Conservation (phyloP, 2,329 filamentous ascomycete genomes). For the Beauveria pseudobassiana region DNA sequence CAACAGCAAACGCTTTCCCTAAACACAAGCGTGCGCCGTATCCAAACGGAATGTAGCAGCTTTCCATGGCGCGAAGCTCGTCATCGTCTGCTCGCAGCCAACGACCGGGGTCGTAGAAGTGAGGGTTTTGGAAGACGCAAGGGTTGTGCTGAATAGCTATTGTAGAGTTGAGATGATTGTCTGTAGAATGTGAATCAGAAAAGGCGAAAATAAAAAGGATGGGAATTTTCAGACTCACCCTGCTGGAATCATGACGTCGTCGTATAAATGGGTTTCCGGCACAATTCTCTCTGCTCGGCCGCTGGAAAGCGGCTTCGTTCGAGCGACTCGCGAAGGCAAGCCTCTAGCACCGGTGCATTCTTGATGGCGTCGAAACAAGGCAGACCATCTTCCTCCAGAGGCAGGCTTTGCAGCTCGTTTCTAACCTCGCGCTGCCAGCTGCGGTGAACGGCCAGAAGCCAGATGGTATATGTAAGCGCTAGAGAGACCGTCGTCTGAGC, state of each 20-base stretch:
- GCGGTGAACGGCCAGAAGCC: not conserved
- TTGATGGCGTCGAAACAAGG: not conserved
- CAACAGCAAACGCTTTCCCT: not conserved
- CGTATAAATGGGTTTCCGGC: not conserved
- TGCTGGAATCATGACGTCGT: constrained; percentile 1
- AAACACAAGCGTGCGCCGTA: not conserved
- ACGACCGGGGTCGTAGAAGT: constrained; percentile 2
- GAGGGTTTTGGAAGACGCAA: not conserved
- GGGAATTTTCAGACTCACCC: not conserved
- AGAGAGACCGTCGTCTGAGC: not conserved
- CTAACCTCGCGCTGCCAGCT: constrained; percentile 1
- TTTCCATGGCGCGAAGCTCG: not conserved
- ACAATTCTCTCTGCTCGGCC: constrained; percentile 1
- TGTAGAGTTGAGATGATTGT: not conserved
- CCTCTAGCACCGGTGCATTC: not conserved
- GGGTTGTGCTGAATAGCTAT: constrained; percentile 1
- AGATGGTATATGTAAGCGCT: not conserved
- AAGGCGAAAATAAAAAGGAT: no score
- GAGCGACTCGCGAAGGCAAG: constrained; percentile 1
- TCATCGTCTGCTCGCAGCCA: constrained; percentile 3
- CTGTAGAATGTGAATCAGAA: not conserved
- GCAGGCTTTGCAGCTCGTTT: not conserved
- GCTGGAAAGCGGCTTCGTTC: not conserved
- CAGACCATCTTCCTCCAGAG: not conserved
- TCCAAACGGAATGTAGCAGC: not conserved